These are phyloP conservation scores for Serendipita sp. DNA, from an alignment of 1,284 basidiomycete genomes.

Conservation along the genomic window DNA sequence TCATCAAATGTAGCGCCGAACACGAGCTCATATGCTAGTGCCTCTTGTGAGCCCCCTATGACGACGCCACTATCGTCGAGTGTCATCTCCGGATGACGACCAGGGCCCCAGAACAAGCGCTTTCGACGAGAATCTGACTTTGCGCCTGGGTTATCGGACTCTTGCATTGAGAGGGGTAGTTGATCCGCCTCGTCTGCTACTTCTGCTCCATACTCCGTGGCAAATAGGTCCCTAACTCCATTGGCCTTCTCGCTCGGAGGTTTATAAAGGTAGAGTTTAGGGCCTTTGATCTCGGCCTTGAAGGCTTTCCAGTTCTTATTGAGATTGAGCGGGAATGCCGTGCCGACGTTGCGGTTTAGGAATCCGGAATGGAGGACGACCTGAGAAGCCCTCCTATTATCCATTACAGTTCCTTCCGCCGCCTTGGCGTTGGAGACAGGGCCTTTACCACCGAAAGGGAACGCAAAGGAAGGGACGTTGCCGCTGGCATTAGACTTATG, in stretches of 20 bases:
- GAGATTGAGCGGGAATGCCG: slow-evolving; percentile 18
- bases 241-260: slow-evolving; percentile 50
- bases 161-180: slow-evolving; percentile 16
- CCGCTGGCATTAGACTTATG: neutral
- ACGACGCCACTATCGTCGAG: slow-evolving; percentile 29
- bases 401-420: neutral
- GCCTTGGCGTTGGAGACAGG: neutral
- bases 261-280: slow-evolving; percentile 72
- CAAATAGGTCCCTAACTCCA: slow-evolving; percentile 58
- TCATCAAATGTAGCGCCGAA: slow-evolving; percentile 52
- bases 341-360: slow-evolving; percentile 40
- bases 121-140: slow-evolving; percentile 15
- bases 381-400: slow-evolving; percentile 41
- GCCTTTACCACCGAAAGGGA: neutral
- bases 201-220: slow-evolving; percentile 38
- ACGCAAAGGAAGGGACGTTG: neutral
- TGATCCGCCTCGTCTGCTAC: slow-evolving; percentile 21
- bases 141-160: slow-evolving; percentile 12
- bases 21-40: slow-evolving; percentile 61
- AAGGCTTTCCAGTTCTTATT: slow-evolving; percentile 69
- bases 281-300: slow-evolving; percentile 65
- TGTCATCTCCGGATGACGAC: slow-evolving; percentile 56
- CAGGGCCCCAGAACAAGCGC: slow-evolving; percentile 63
- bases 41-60: slow-evolving; percentile 55
- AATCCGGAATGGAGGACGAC: slow-evolving; percentile 61